These are phyloP conservation scores for Sutorius australiensis DNA, from an alignment of 768 basidiomycete genomes.

Conservation along the genomic window DNA sequence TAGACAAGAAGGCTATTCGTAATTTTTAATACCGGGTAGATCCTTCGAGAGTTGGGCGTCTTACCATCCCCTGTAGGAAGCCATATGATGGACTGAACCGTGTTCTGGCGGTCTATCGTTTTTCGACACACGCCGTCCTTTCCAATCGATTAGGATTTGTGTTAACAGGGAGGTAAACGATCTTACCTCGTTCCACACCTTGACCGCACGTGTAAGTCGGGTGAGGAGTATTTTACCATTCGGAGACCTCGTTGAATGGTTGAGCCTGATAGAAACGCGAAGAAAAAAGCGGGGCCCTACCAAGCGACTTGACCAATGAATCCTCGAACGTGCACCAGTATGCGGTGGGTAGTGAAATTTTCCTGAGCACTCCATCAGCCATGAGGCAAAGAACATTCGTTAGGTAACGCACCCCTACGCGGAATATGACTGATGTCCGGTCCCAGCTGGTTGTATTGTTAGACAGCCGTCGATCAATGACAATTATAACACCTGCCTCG, in stretches of 20 bases:
- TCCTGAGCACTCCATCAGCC: slow-evolving; percentile 32
- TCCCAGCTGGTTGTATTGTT: slow-evolving; percentile 40
- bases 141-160: slow-evolving; percentile 4
- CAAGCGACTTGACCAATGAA: slow-evolving; percentile 56
- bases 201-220: slow-evolving; percentile 46
- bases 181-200: slow-evolving; percentile 50
- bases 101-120: slow-evolving; percentile 45
- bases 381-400: slow-evolving; percentile 5
- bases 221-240: slow-evolving; percentile 43
- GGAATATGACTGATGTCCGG: slow-evolving; percentile 47
- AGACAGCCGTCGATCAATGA: background rate
- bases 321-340: slow-evolving; percentile 48
- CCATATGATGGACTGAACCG: slow-evolving; percentile 52
- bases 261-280: slow-evolving; percentile 4
- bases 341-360: slow-evolving; percentile 41
- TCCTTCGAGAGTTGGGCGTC: slow-evolving; percentile 2
- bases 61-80: slow-evolving; percentile 47
- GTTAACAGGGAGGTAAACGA: background rate
- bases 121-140: slow-evolving; percentile 50
- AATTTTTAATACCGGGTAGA: slow-evolving; percentile 11
- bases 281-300: slow-evolving; percentile 21
- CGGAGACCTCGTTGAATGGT: slow-evolving; percentile 40
- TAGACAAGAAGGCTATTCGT: slow-evolving; percentile 46
- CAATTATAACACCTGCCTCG: slow-evolving; percentile 36
- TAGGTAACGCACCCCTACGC: slow-evolving; percentile 39